Conservation (phyloP, 345 rosid species). For the Schrenkiella parvula region DNA sequence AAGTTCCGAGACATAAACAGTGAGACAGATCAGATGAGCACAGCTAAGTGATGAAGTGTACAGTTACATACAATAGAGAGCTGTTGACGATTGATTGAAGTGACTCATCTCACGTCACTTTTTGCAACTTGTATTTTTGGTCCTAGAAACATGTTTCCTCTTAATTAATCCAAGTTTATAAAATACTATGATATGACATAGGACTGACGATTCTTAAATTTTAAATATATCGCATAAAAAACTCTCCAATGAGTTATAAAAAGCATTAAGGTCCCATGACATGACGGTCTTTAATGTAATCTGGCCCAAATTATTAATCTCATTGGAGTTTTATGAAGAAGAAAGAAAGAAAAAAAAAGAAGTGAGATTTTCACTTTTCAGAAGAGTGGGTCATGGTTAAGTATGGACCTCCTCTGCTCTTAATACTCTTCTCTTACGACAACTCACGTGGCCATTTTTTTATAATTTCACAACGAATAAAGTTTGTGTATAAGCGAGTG, state of each 20-base stretch:
- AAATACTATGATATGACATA: neutral
- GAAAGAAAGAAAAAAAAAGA: neutral
- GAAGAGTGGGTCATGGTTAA: constrained; percentile 29
- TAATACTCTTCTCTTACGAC: constrained; percentile 14
- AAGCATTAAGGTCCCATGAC: constrained; percentile 30
- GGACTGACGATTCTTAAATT: neutral
- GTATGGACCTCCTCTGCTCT: constrained; percentile 28
- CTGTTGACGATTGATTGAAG: constrained; percentile 23
- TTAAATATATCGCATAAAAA: neutral
- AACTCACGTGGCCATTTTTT: constrained; percentile 26
- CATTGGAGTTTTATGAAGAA: neutral
- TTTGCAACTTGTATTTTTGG: neutral
- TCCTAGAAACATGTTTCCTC: neutral
- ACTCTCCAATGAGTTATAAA: neutral
- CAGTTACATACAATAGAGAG: neutral
- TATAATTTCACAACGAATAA: neutral
- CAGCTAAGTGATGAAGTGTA: constrained; percentile 11
- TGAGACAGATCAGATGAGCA: constrained; percentile 22
- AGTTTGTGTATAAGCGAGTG: neutral
- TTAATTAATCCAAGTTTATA: neutral
- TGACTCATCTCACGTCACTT: constrained; percentile 13
- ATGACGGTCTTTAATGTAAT: constrained; percentile 28
- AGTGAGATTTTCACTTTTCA: constrained; percentile 23
- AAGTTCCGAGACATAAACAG: constrained; percentile 17
- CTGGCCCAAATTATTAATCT: constrained; percentile 11